Percentiles rank a stretch among this genome's conserved stretches.
phyloP scores from a whole-genome alignment of 164 flowering plant species.

The Chimonanthus praecox region DNA sequence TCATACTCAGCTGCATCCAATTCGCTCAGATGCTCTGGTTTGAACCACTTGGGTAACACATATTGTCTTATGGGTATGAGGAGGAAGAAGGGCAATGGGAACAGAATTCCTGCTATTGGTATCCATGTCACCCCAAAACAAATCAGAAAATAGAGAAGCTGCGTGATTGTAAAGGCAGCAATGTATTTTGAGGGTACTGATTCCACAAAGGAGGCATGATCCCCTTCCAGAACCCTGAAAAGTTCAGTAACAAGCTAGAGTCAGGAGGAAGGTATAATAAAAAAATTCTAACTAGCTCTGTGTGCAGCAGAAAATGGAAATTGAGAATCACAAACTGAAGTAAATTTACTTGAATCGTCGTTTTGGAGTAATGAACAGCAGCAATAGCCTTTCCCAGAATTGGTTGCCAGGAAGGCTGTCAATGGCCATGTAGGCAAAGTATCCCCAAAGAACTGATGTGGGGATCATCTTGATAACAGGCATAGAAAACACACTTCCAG shows the following conservation, averaged over 20 bases:
- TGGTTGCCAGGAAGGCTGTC: constrained; percentile 87
- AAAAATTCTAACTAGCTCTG: background rate
- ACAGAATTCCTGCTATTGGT: constrained; percentile 81
- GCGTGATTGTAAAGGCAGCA: constrained; percentile 55
- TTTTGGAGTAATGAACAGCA: constrained; percentile 52
- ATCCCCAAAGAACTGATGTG: constrained; percentile 66
- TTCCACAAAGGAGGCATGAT: constrained; percentile 68
- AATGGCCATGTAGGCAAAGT: constrained; percentile 79
- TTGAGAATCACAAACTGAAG: background rate
- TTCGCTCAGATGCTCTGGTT: constrained; percentile 46
- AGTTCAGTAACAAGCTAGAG: constrained; percentile 3
- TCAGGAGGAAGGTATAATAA: background rate
- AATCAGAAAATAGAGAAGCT: constrained; percentile 42
- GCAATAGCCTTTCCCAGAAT: constrained; percentile 65
- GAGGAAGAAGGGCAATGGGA: constrained; percentile 79
- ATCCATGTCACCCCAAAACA: constrained; percentile 86
- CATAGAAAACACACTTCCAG: constrained; percentile 31
- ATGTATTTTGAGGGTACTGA: constrained; percentile 61
- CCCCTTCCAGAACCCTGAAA: constrained; percentile 49
- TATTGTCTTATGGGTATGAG: constrained; percentile 56
- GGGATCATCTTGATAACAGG: constrained; percentile 53
- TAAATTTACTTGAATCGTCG: constrained; percentile 51
- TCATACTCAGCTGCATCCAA: constrained; percentile 85
- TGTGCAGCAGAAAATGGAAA: background rate
- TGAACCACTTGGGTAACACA: constrained; percentile 63